A percentile compares a stretch with the other conserved stretches of the same genome.
Evolutionary conservation across 2,329 filamentous ascomycete species (phyloP).

Genomic region (Fusarium sarcochroum): DNA sequence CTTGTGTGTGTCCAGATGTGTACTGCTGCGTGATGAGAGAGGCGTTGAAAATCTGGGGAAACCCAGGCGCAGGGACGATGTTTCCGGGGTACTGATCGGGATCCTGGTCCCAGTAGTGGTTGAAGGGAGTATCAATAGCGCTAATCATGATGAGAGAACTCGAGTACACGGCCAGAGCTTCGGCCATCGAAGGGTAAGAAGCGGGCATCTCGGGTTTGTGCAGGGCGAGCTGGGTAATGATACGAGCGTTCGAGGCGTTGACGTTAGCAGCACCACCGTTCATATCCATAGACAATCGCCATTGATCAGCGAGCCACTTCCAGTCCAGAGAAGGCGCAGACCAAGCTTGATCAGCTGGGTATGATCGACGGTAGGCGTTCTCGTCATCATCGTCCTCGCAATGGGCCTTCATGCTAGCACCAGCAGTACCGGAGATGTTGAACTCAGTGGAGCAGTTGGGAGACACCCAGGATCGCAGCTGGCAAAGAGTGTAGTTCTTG

Average conservation of each 20-base stretch:
- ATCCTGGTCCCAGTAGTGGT: constrained; percentile 66
- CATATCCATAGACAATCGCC: constrained; percentile 69
- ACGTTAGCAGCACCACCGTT: constrained; percentile 67
- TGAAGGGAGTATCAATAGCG: constrained; percentile 71
- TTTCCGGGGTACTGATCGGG: constrained; percentile 32
- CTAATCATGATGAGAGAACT: constrained; percentile 76
- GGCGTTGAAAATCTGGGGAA: constrained; percentile 73
- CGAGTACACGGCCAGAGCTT: constrained; percentile 79
- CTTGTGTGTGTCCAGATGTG: constrained; percentile 72
- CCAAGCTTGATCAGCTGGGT: constrained; percentile 50
- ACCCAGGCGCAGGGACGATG: constrained; percentile 59
- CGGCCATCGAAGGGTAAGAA: constrained; percentile 76
- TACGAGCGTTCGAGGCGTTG: constrained; percentile 71
- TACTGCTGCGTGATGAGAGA: constrained; percentile 76
- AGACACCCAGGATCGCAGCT: constrained; percentile 74
- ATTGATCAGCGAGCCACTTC: constrained; percentile 68
- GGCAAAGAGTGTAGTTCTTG: constrained; percentile 75
- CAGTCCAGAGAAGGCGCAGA: constrained; percentile 62
- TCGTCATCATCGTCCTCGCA: constrained; percentile 71
- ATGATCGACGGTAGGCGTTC: constrained; percentile 67
- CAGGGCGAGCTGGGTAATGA: constrained; percentile 68
- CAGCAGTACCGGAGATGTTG: constrained; percentile 67
- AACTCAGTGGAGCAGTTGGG: constrained; percentile 76
- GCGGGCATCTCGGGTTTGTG: constrained; percentile 58
- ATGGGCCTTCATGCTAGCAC: constrained; percentile 70